Conservation (phyloP, 805 yeast species). For the Teunomyces atbi region DNA sequence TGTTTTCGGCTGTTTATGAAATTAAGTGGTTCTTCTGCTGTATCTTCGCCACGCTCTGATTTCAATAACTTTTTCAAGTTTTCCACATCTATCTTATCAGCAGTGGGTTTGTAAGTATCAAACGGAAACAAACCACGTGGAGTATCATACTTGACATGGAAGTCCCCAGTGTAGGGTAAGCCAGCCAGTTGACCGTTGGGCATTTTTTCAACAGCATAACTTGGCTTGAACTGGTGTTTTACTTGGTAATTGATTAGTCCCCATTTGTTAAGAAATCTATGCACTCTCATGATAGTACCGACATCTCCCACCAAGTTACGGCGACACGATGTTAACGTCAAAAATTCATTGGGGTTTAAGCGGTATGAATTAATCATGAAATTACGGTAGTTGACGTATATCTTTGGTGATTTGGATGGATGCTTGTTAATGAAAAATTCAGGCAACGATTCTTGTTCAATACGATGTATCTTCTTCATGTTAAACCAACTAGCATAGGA, state of each 20-base stretch:
- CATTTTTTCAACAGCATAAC: conserved; percentile 51
- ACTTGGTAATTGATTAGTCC: conserved; percentile 93
- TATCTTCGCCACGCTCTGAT: conserved; percentile 8
- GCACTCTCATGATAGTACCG: conserved; percentile 81
- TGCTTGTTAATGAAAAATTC: conserved; percentile 79
- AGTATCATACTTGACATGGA: conserved; percentile 75
- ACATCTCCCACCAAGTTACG: conserved; percentile 91
- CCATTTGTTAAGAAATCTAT: conserved; percentile 84
- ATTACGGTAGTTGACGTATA: conserved; percentile 79
- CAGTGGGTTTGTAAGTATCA: conserved; percentile 71
- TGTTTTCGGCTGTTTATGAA: conserved; percentile 4
- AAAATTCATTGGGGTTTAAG: conserved; percentile 83
- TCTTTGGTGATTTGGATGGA: conserved; percentile 75
- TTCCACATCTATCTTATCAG: conserved; percentile 45
- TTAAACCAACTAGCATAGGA: conserved; percentile 88
- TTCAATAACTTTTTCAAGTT: conserved; percentile 31
- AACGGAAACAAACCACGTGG: conserved; percentile 93
- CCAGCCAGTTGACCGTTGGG: conserved; percentile 43
- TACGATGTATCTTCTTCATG: conserved; percentile 65
- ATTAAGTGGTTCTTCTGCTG: neutral
- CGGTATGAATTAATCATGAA: conserved; percentile 88
- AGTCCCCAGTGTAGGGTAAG: conserved; percentile 75
- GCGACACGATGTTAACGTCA: conserved; percentile 87
- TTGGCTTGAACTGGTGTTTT: conserved; percentile 71
- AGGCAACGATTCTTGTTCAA: conserved; percentile 81